Conservation (phyloP, 176 grass and related monocot genomes). For the Triticum dicoccoides region DNA sequence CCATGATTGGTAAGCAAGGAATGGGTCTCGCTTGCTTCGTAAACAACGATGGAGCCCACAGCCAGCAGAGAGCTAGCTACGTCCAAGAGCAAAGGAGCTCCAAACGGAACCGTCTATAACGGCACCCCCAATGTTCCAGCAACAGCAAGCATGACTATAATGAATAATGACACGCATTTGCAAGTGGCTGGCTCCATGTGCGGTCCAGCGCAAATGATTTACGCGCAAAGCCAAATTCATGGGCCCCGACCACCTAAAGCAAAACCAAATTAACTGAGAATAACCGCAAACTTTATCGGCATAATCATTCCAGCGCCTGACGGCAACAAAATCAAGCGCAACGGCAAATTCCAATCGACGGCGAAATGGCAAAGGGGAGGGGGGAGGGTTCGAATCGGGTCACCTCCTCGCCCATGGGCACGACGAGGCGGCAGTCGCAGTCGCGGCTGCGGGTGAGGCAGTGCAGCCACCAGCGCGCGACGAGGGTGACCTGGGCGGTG, state of each 20-base stretch:
- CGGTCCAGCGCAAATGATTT: conserved; percentile 10
- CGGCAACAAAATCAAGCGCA: not conserved
- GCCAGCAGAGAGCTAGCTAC: not conserved
- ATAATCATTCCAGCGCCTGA: not conserved
- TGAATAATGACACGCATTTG: not conserved
- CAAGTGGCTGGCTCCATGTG: not conserved
- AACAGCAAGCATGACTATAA: not conserved
- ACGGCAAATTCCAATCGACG: not conserved
- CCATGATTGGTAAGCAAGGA: conserved; percentile 24
- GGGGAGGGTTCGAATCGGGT: not conserved
- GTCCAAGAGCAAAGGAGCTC: not conserved
- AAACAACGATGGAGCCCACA: conserved; percentile 38
- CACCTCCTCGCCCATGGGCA: conserved; percentile 90
- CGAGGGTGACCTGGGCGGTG: conserved; percentile 53
- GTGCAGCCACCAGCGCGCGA: conserved; percentile 86
- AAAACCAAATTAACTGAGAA: not conserved
- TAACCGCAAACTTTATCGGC: not conserved
- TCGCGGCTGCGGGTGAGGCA: conserved; percentile 67
- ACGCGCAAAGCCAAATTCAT: conserved; percentile 10
- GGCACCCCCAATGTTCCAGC: not conserved
- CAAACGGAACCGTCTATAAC: not conserved
- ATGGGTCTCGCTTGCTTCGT: conserved; percentile 32
- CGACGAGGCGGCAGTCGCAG: conserved; percentile 70
- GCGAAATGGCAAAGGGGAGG: too few relatives aligned
- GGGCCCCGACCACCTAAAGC: conserved; percentile 35